A percentile compares a stretch with the other conserved stretches of the same genome.
phyloP scores from a whole-genome alignment of 768 basidiomycete species.

The Agrocybe pediades region DNA sequence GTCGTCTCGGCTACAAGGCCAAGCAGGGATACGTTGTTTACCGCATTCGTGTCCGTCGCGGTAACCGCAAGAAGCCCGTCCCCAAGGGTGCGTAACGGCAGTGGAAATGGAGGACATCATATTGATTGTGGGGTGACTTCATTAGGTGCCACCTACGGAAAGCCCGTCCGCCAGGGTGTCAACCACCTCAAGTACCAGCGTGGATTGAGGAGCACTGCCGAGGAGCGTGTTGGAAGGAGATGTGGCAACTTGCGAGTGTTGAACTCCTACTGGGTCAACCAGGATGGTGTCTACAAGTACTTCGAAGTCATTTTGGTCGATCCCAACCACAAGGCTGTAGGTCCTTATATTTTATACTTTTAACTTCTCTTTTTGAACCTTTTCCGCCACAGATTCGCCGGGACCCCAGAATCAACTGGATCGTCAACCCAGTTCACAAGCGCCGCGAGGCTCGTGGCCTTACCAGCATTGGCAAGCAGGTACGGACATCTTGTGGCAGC shows the following conservation, averaged over 20 bases:
- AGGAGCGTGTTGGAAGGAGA: slow-evolving; percentile 96
- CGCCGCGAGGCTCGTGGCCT: slow-evolving; percentile 97
- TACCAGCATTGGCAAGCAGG: slow-evolving; percentile 94
- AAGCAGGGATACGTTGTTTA: slow-evolving; percentile 99
- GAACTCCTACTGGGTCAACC: slow-evolving; percentile 99
- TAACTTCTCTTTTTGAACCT: slow-evolving; percentile 8
- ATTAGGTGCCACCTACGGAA: slow-evolving; percentile 94
- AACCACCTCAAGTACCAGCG: slow-evolving; percentile 99
- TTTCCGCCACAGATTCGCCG: slow-evolving; percentile 70
- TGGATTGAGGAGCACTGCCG: slow-evolving; percentile 88
- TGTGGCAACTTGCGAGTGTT: slow-evolving; percentile 96
- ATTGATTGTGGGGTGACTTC: neutral
- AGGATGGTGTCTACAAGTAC: slow-evolving; percentile 99
- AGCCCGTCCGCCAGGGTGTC: slow-evolving; percentile 99
- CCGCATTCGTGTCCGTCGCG: slow-evolving; percentile 94
- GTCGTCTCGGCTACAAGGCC: slow-evolving; percentile 98
- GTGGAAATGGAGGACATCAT: neutral
- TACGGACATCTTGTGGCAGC: slow-evolving; percentile 30
- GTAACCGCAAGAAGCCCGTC: slow-evolving; percentile 98
- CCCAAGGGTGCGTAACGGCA: slow-evolving; percentile 74
- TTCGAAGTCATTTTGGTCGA: slow-evolving; percentile 99
- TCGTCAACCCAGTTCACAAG: slow-evolving; percentile 97
- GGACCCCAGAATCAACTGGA: slow-evolving; percentile 99
- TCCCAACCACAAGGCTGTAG: slow-evolving; percentile 89
- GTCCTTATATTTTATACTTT: slow-evolving; percentile 27